A percentile compares a stretch with the other conserved stretches of the same genome.
phyloP scores from a whole-genome alignment of 2,329 filamentous ascomycete species.

The Trichoderma sp. region DNA sequence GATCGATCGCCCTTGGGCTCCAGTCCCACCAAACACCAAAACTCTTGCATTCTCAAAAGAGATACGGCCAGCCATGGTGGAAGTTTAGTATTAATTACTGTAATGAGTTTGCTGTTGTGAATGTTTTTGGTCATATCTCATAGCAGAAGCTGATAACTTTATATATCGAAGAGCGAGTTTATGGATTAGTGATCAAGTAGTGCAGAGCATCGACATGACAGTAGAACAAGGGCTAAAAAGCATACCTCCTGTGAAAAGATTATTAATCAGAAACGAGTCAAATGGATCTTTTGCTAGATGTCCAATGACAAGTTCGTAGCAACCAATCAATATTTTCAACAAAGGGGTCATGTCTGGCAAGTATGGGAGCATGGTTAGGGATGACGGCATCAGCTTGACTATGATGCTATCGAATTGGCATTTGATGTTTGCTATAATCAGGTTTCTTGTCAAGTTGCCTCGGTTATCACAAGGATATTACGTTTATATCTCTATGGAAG shows the following conservation, averaged over 20 bases:
- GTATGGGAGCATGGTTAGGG: not conserved
- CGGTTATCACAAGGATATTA: not conserved
- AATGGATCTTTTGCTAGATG: not conserved
- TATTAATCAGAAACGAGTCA: not conserved
- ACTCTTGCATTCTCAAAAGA: not conserved
- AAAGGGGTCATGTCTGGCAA: not conserved
- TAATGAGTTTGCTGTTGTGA: not conserved
- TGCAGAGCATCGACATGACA: not conserved
- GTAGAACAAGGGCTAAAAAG: not conserved
- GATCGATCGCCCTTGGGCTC: not conserved
- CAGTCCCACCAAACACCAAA: not conserved
- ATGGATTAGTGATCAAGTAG: not conserved
- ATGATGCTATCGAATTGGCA: not conserved
- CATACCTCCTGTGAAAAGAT: not conserved
- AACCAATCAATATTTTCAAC: not conserved
- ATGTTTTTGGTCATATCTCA: not conserved
- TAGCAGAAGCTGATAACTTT: not conserved
- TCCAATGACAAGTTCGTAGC: not conserved
- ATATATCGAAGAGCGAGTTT: not conserved
- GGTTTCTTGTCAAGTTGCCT: not conserved
- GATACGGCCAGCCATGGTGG: not conserved
- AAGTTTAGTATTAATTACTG: not conserved
- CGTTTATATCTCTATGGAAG: not conserved
- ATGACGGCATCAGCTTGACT: not conserved
- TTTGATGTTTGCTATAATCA: not conserved